A percentile compares a stretch with the other conserved stretches of the same genome.
phyloP scores from a whole-genome alignment of 164 flowering plant species.

The Tinospora cordifolia region DNA sequence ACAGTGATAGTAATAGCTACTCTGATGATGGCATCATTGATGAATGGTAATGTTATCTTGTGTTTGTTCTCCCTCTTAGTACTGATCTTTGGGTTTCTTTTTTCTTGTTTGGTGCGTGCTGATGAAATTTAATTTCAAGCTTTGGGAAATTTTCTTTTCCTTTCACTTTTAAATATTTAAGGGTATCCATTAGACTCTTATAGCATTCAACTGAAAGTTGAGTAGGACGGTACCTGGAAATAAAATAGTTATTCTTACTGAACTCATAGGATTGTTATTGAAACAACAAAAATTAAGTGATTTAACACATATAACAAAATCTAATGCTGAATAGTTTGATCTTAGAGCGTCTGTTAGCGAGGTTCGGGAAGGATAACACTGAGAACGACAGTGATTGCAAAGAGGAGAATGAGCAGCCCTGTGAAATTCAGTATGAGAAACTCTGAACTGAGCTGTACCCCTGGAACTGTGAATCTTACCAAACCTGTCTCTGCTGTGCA shows the following conservation, averaged over 20 bases:
- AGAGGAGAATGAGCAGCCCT: constrained; percentile 52
- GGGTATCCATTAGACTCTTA: too few species aligned
- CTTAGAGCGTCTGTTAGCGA: constrained; percentile 7
- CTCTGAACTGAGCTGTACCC: constrained; percentile 24
- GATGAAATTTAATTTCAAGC: neutral
- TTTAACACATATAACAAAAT: neutral
- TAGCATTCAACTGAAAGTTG: too few species aligned
- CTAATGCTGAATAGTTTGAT: neutral
- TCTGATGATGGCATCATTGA: neutral
- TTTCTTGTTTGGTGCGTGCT: neutral
- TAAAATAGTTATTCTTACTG: too few species aligned
- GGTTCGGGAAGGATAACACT: constrained; percentile 34
- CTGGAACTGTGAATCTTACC: constrained; percentile 18
- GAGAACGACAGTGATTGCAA: constrained; percentile 38
- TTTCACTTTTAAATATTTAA: neutral
- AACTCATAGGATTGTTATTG: too few species aligned
- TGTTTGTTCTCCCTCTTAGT: neutral
- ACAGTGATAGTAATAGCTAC: neutral
- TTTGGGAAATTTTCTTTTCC: neutral
- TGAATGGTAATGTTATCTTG: neutral
- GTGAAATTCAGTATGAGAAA: constrained; percentile 54
- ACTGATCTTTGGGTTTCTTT: neutral
- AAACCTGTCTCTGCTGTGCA: constrained; percentile 44
- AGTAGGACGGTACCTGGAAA: too few species aligned
- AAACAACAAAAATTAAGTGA: too few species aligned